Evolutionary conservation across 352 stramenopile genomes (phyloP).

Genomic region (Pythium phragmitis): DNA sequence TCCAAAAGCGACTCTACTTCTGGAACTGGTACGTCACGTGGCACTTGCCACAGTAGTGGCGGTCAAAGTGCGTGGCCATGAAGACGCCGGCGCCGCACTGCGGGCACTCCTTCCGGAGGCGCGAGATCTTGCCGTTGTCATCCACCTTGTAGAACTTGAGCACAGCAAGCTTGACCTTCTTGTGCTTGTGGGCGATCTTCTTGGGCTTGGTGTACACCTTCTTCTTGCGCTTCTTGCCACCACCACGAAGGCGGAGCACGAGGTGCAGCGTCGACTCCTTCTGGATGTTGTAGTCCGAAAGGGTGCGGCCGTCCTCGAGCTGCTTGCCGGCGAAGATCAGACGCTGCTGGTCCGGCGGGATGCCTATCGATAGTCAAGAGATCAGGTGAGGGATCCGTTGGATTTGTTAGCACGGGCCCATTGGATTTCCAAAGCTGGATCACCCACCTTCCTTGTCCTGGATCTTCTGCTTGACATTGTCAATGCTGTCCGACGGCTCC

Average conservation of each 20-base stretch:
- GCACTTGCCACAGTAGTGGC: slow-evolving; percentile 99
- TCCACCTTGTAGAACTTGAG: slow-evolving; percentile 98
- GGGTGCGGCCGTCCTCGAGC: slow-evolving; percentile 30
- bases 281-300: slow-evolving; percentile 38
- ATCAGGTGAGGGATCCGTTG: too few relatives aligned
- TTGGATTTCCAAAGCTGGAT: not conserved
- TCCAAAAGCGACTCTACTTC: slow-evolving; percentile 25
- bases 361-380: slow-evolving; percentile 47
- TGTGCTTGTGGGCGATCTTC: slow-evolving; percentile 98
- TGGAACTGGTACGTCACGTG: slow-evolving; percentile 96
- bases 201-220: slow-evolving; percentile 99
- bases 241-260: slow-evolving; percentile 93
- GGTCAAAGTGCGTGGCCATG: slow-evolving; percentile 99
- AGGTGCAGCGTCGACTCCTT: slow-evolving; percentile 96
- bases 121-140: slow-evolving; percentile 96
- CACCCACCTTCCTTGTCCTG: slow-evolving; percentile 98
- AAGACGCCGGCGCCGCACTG: slow-evolving; percentile 97
- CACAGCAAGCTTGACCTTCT: slow-evolving; percentile 96
- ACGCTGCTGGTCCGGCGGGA: slow-evolving; percentile 92
- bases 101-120: slow-evolving; percentile 98
- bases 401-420: too few relatives aligned
- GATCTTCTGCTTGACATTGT: slow-evolving; percentile 99
- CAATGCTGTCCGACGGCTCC: slow-evolving; percentile 98
- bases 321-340: slow-evolving; percentile 36
- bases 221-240: slow-evolving; percentile 99